Conservation (phyloP, 805 yeast genomes). For the Cyberlindnera subsufficiens region DNA sequence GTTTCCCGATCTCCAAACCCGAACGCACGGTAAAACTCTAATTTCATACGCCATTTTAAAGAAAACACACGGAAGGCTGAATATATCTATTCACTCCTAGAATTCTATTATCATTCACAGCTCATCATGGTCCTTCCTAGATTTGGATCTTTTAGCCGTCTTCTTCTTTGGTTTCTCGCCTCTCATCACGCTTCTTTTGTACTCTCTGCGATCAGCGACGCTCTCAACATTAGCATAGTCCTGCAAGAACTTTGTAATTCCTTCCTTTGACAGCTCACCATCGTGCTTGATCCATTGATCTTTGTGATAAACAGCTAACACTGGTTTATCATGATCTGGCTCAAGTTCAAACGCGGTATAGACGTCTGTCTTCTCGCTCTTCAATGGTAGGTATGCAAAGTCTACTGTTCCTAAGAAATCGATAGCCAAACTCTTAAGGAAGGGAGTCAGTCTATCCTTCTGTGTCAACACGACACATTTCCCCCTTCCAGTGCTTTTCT, state of each 20-base stretch:
- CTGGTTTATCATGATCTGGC: constrained; percentile 9
- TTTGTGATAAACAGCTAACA: constrained; percentile 7
- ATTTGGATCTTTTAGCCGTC: constrained; percentile 3
- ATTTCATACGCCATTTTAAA: too few relatives aligned
- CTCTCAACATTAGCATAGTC: constrained; percentile 22
- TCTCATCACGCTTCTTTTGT: constrained; percentile 17
- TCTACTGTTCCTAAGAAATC: constrained; percentile 53
- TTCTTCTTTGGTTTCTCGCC: constrained; percentile 19
- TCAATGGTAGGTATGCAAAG: constrained; percentile 36
- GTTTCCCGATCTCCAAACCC: too few relatives aligned
- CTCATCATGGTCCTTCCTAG: constrained; percentile 11
- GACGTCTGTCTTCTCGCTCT: constrained; percentile 18
- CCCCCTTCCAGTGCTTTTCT: constrained; percentile 17
- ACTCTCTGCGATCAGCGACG: constrained; percentile 6
- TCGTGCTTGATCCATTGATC: constrained; percentile 18
- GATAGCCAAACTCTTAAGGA: constrained; percentile 60
- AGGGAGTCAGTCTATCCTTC: constrained; percentile 43
- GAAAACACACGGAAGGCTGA: too few relatives aligned
- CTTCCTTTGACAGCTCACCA: constrained; percentile 27
- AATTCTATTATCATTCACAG: constrained; percentile 2
- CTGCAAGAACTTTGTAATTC: constrained; percentile 27
- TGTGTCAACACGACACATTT: constrained; percentile 51
- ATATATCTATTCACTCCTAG: not conserved
- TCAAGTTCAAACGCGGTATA: constrained; percentile 13
- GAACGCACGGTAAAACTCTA: too few relatives aligned